Evolutionary conservation across 2,329 filamentous ascomycete species (phyloP), one percentile per base, ranked within the genome.

Genomic region (Phoma herbarum): DNA sequence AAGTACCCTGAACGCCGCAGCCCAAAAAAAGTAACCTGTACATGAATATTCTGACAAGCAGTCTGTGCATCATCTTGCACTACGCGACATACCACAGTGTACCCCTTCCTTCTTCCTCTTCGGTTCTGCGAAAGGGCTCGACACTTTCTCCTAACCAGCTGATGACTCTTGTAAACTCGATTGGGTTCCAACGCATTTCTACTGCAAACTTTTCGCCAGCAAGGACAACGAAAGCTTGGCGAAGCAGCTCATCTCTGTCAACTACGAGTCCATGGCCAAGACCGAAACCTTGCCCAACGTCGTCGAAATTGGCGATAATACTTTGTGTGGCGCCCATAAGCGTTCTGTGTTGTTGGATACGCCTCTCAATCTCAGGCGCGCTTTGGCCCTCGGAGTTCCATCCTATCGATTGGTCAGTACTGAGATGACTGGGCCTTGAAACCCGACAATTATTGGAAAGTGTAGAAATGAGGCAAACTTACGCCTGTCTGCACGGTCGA

Each of bases 241-340:
- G 64, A 37, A 76, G 59, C 31, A 76, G 51, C 51, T 75, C 74
- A 49, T 76, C 73, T 53, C 63, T 66, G 43, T 72, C 66, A 1
- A 67, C 62, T 0, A 60, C 58, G 10, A 65, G 52, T 45, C 61
- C 59, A 23, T 64, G 63, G 26, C 60, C 62, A 41, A 67, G 57
- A 6, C 64, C 66, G 29, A 67, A 64, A 1, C 68, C 67, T 57
- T 67, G 64, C n/a, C 65, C 65, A 29, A 76, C 68, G 25, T 71
- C 69, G 29, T 74, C 63, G 56, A 71, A 76, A 48, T 64, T 73
- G 39, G 68, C 67, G 11, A 75, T 63, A 20, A 76, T 65, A 14
- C 70, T 71, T 59, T 72, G 68, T 39, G 68, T 73, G 28, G 70
- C 71, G 22, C 68, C 65, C 74, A 75, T 75, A 3, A 76, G 65